Evolutionary conservation across 441 rosid species (phyloP), one percentile per base, ranked within the genome.

Genomic region (Gossypium gossypioides): DNA sequence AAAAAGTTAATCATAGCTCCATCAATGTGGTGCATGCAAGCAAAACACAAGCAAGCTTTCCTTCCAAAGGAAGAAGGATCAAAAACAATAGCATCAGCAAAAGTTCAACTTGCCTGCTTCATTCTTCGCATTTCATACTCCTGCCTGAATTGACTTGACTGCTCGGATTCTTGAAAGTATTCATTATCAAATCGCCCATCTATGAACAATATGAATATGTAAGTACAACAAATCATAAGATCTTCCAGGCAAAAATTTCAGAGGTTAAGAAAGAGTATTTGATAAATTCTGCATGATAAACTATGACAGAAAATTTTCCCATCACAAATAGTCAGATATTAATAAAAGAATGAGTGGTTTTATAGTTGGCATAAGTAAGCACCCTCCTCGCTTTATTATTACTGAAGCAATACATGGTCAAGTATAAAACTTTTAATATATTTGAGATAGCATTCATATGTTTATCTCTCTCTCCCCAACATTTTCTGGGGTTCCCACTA

Each of bases 51-150:
- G 21, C 10, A 70, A 60, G 25, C 73, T 65, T 18, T 68, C 29
- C 60, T 37, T 12, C 25, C 46, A 44, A 64, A 55, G 67, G 57
- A 16, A 3, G 32, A 16, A 16, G 48, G 67, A 25, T 67, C 0
- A 46, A 2, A 76, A 75, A 46, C 46, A 65, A 40, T 60, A 62
- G 72, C 61, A 13, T 50, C 67, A 59, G 66, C 8, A 67, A 68
- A 62, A 13, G 61, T 24, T 50, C 27, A 22, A 78, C 87, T 80
- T 82, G 80, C 97, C 98, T 92, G 97, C 74, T 86, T 91, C 66
- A 85, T 83, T 82, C 72, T 89, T 52, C 95, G 90, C 95, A 92
- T 95, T 83, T 95, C 98, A 82, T 79, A 88, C 79, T 91, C 99
- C 84, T 92, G 95, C 84, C 80, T 86, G 80, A 88, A 89, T 57